Evolutionary conservation across 768 basidiomycete species (phyloP).

Genomic region (Serendipita indica): DNA sequence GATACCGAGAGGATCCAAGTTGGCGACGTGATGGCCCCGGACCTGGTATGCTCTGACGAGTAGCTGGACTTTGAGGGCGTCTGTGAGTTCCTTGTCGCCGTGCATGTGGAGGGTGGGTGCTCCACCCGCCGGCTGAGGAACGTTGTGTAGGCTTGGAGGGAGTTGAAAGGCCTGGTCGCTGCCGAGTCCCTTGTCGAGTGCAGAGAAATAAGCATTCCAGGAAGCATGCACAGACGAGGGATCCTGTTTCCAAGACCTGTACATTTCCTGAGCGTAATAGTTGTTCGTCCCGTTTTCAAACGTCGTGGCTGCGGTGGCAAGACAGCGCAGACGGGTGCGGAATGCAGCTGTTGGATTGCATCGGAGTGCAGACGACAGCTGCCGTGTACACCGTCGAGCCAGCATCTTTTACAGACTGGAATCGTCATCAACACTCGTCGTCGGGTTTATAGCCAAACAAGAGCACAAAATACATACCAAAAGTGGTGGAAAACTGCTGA

Average conservation of each 20-base stretch:
- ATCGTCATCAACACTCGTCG: neutral
- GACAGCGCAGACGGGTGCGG: slow-evolving; percentile 8
- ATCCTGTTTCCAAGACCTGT: slow-evolving; percentile 79
- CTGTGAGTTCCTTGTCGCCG: slow-evolving; percentile 64
- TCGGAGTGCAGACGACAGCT: neutral
- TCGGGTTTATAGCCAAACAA: neutral
- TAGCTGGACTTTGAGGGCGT: slow-evolving; percentile 94
- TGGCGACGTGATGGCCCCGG: slow-evolving; percentile 90
- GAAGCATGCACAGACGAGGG: slow-evolving; percentile 84
- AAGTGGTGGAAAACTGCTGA: neutral
- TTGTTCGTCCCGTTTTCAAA: slow-evolving; percentile 93
- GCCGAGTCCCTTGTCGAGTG: slow-evolving; percentile 68
- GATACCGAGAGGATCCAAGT: slow-evolving; percentile 91
- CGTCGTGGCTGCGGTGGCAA: slow-evolving; percentile 21
- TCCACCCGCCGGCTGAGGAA: slow-evolving; percentile 57
- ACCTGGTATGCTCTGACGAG: slow-evolving; percentile 98
- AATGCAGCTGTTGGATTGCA: neutral
- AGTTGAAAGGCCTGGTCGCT: slow-evolving; percentile 72
- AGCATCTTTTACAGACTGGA: slow-evolving; percentile 1
- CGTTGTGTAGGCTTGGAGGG: slow-evolving; percentile 50
- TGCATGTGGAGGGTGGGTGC: slow-evolving; percentile 55
- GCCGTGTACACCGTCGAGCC: neutral
- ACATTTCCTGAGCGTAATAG: slow-evolving; percentile 91
- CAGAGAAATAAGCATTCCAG: slow-evolving; percentile 84
- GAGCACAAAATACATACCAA: neutral